Evolutionary conservation across 345 rosid species (phyloP), one percentile per base, ranked within the genome.

Genomic region (Pelargonium nanum): DNA sequence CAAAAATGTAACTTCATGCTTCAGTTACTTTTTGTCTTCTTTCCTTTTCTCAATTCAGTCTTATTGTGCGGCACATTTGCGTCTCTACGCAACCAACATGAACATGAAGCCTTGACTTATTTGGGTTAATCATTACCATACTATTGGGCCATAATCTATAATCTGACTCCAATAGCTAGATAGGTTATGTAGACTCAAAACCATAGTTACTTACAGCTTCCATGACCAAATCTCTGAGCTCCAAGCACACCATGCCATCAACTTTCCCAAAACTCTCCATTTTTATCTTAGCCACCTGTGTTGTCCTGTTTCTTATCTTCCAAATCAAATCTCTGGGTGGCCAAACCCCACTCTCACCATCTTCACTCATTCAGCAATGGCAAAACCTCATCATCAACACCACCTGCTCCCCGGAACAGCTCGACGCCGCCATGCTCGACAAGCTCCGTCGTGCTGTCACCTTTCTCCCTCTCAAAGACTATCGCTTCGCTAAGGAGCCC

Each of bases 401-500:
- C 17, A 54, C 61, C 44, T 62, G 55, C 67, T 51, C 22, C 34
- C 59, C 58, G 20, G 65, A 64, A 3, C 32, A 25, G 40, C 32
- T 25, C 56, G 26, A 24, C 20, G 10, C 66, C 4, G 50, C 80
- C 72, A 44, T 59, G 63, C 19, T 67, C 21, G 67, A 79, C 56
- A 81, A 65, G 68, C 85, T 87, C 30, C 80, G 72, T n/a, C 68
- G 69, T 5, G 66, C 90, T 0, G 78, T 79, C 64, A 82, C 78
- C 26, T 87, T 80, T 58, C 82, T 87, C 61, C 88, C 86, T 0
- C 82, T 87, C n/a, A 84, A 84, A 59, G 86, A 87, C 69, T 53
- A 77, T 2, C 82, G 86, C 53, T 87, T 72, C 54, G 40, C 84
- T 12, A 64, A 69, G 28, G 75, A 66, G 54, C 70, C 86, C 22